Evolutionary conservation across 768 basidiomycete genomes (phyloP), one percentile per base, ranked within the genome.

Genomic region (Cystofilobasidium bisporidii): DNA sequence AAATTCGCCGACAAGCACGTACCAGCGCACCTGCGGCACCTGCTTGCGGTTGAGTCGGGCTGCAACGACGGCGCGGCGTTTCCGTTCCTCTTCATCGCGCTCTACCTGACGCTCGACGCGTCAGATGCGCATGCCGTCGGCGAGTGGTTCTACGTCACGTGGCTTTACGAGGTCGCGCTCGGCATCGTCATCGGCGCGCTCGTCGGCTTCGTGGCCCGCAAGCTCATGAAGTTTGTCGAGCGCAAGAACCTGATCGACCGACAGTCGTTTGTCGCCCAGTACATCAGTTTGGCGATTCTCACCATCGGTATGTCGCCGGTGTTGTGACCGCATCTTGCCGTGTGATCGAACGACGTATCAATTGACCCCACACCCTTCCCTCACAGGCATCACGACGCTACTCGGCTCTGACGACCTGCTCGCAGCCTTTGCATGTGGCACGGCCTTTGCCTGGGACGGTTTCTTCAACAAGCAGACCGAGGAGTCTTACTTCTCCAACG

Each of bases 1-100:
- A 93, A 89, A 79, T 99, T 91, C 79, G 96, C 96, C 3, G 89
- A 97, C 76, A 96, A 97, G 75, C 94, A 97, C 73, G 94, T 98
- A 2, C 80, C 80, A 8, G 77, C 79, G 9, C 86, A 89, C 62
- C 81, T 98, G 28, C 84, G 93, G 59, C 86, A 84, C 28, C 81
- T 96, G 50, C 80, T 96, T 10, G 83, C 88, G 0, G 90, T 89
- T 8, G 94, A 97, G 78, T 86, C 85, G 65, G 94, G 91, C 11
- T 91, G 90, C 74, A 99, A 98, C 76, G 96, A 99, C 70, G 96
- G 96, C 40, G 94, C 94, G 67, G 56, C 62, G 20, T 47, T 48
- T 41, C 32, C 60, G 24, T 48, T 65, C 63, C 47, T 57, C 26
- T 78, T 77, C 70, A 75, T 99, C 67, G 84, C 94, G 0, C 80